phyloP scores from a whole-genome alignment of 345 rosid genomes.

The Melaleuca alternifolia region DNA sequence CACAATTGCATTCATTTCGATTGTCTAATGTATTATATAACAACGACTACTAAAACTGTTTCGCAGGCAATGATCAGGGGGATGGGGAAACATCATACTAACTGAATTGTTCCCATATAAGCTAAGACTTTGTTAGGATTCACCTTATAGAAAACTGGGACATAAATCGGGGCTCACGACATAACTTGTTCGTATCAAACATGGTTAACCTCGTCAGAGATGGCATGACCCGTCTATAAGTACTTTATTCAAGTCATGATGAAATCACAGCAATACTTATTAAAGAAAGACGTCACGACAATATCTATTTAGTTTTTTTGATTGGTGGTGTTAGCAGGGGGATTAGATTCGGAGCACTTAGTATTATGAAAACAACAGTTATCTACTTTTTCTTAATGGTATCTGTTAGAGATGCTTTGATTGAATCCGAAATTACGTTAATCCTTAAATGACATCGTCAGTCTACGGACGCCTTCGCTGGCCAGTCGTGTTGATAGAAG shows the following conservation, averaged over 20 bases:
- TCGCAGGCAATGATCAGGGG: neutral
- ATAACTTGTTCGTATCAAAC: neutral
- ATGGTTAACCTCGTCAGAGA: neutral
- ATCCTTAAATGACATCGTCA: neutral
- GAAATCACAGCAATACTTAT: neutral
- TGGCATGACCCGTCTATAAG: neutral
- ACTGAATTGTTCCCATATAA: neutral
- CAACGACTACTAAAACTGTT: neutral
- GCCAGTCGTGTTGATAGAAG: neutral
- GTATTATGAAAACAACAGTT: neutral
- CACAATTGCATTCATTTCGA: neutral
- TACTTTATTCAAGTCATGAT: neutral
- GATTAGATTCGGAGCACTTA: neutral
- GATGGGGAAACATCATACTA: neutral
- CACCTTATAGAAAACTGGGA: no score
- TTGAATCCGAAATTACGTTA: neutral
- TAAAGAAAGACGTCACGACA: neutral
- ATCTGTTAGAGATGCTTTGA: neutral
- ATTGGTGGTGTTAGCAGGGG: neutral
- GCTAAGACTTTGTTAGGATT: no score
- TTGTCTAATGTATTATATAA: neutral
- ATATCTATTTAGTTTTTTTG: neutral
- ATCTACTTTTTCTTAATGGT: neutral
- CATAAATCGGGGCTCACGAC: neutral
- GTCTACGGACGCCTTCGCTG: neutral